Base-by-base conservation (phyloP, 371 early-diverging fungal species). In the Enteropsectra breve region DNA sequence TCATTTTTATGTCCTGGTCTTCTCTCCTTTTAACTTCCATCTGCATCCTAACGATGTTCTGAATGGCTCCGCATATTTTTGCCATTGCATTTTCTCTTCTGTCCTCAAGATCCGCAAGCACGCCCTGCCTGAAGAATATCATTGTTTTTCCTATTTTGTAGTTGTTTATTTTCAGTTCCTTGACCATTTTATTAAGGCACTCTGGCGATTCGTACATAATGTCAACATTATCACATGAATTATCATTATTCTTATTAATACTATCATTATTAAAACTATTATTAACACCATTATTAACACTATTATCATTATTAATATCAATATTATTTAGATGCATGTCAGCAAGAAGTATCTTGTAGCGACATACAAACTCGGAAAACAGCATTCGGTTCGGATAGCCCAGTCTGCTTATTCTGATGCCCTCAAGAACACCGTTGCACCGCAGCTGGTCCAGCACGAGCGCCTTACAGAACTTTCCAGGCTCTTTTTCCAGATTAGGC, bases 381-480 rank as follows among this genome's bases (percentile, higher is more conserved):
- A 85, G 70, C 1, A 95, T 80, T 33, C 97, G 83, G 69, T 90
- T 90, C 8, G 97, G 97, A 82, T 88, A 98, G 1, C 99, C 99
- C 56, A 88, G 89, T 46, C 97, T 84, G 64, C 90, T 90, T 61
- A 98, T 97, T 57, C 97, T 86, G 65, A 98, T 94, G 28, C 97
- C 97, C 81, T 98, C 99, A 18, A 97, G 81, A 2, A 98, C 97
- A 82, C 99, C 99, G 75, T 97, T 97, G 82, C 97, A 97, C 15
- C 91, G 83, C 38, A 97, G 81, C 77, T 98, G 97, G 57, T 93
- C 89, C 11, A 96, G 81, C 0, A 97, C 92, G 24, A 91, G 78
- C 6, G 83, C 83, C 28, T 86, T 83, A 63, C 91, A 80, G 45
- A 97, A 83, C 67, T 84, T 85, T 6, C 87, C 87, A 0, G 90